phyloP scores from a whole-genome alignment of 2,329 filamentous ascomycete genomes.

The Hypomyces rosellus region DNA sequence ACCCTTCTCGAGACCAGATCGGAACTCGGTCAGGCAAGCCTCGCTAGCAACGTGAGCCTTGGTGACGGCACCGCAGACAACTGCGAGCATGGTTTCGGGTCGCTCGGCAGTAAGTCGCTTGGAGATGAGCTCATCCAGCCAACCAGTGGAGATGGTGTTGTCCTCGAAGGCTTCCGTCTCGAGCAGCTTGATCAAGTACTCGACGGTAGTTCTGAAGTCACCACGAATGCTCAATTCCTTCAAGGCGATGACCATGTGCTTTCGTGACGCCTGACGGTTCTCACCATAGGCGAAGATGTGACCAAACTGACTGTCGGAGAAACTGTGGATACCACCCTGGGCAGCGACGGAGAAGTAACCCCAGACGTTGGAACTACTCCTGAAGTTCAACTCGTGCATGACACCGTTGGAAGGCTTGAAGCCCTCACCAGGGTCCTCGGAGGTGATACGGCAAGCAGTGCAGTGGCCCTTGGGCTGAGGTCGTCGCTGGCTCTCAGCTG shows the following conservation, averaged over 20 bases:
- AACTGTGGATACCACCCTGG: constrained; percentile 95
- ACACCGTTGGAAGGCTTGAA: constrained; percentile 99
- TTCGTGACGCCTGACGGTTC: constrained; percentile 90
- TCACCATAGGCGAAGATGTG: constrained; percentile 99
- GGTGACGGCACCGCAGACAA: constrained; percentile 89
- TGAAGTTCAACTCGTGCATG: constrained; percentile 98
- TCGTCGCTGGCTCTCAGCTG: constrained; percentile 76
- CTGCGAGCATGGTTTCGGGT: constrained; percentile 87
- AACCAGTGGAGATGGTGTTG: constrained; percentile 98
- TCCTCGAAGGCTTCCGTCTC: constrained; percentile 98
- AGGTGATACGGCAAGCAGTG: constrained; percentile 98
- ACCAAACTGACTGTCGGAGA: constrained; percentile 97
- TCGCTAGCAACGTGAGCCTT: constrained; percentile 96
- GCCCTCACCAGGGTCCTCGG: constrained; percentile 95
- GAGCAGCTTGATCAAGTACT: constrained; percentile 97
- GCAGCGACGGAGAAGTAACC: constrained; percentile 99
- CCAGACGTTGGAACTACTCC: constrained; percentile 98
- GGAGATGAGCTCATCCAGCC: constrained; percentile 97
- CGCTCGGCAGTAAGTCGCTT: constrained; percentile 96
- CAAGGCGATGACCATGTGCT: constrained; percentile 98
- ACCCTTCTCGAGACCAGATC: constrained; percentile 85
- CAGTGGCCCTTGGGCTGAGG: constrained; percentile 94
- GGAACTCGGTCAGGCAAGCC: constrained; percentile 79
- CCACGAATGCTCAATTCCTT: constrained; percentile 99
- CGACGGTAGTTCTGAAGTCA: constrained; percentile 97